Base-by-base conservation (phyloP, 352 stramenopile genomes). In the Pythium scleroteichum region DNA sequence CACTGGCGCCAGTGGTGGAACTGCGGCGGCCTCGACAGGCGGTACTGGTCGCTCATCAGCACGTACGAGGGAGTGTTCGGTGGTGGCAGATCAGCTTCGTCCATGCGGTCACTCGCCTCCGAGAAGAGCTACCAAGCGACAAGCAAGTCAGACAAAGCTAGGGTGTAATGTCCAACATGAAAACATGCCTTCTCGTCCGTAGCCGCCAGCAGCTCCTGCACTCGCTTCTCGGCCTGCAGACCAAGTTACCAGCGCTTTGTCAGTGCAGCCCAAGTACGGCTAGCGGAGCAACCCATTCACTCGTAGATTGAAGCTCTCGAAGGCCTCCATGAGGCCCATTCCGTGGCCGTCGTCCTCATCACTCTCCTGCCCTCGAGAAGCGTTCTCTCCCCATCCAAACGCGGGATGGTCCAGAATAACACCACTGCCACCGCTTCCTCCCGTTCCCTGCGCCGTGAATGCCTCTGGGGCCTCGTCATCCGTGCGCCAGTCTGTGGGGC, bases 261-360 rank as follows among this genome's bases (percentile, higher is more conserved):
- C n/a, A n/a, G n/a, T n/a, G 32, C 22, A 20, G 12, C 12, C 26
- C 9, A 39, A 13, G 23, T 13, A 39, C 10, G 16, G 13, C 24
- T 20, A 8, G 2, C 8, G 9, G 7, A 17, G 26, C 50, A 0
- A 17, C 51, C 22, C 10, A 17, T 40, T 27, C 24, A 85, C 78
- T 53, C 68, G 66, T n/a, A 69, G 62, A 57, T 79, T 75, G 66
- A 88, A 88, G 57, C 73, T 69, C 57, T 72, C 67, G 50, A 88
- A 88, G 9, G 76, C 72, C 27, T 84, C 72, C 8, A 80, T 65
- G 38, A 88, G 51, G 17, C 62, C 48, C 24, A 57, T 42, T 3
- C 32, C 55, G 1, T 53, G 49, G 24, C n/a, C 22, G 1, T 41
- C 50, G 19, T 40, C 20, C 5, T 44, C 56, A 10, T 7, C 13